phyloP scores from a whole-genome alignment of 75 land plant genomes.

The Azolla pinnata region DNA sequence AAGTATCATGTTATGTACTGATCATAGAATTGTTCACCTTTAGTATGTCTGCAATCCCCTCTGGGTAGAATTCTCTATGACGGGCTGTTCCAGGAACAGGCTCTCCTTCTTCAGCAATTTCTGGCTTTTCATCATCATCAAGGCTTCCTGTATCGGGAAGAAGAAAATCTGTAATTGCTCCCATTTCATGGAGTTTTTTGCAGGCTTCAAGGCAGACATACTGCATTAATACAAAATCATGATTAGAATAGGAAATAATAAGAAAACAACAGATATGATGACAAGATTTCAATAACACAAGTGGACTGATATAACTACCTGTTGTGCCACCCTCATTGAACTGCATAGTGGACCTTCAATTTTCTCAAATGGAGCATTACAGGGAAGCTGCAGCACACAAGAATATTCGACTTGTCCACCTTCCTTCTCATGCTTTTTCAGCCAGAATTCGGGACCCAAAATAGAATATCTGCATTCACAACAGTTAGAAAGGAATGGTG shows the following conservation, averaged over 20 bases:
- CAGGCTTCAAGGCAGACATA: slow-evolving; percentile 97
- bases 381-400: slow-evolving; percentile 96
- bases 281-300: no score
- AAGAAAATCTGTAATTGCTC: slow-evolving; percentile 97
- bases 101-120: slow-evolving; percentile 77
- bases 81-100: slow-evolving; percentile 96
- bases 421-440: slow-evolving; percentile 71
- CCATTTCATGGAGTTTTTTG: slow-evolving; percentile 98
- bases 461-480: slow-evolving; percentile 68
- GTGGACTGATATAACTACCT: slow-evolving; percentile 46
- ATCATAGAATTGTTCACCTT: slow-evolving; percentile 32
- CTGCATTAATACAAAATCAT: slow-evolving; percentile 22
- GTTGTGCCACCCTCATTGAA: slow-evolving; percentile 89
- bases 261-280: no score
- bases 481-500: neutral
- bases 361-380: slow-evolving; percentile 93
- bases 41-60: slow-evolving; percentile 85
- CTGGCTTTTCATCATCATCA: slow-evolving; percentile 65
- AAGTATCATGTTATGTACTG: no score
- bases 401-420: slow-evolving; percentile 72
- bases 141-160: slow-evolving; percentile 88
- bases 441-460: slow-evolving; percentile 80
- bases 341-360: slow-evolving; percentile 83
- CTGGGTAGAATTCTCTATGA: slow-evolving; percentile 97
- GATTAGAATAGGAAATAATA: neutral